Conservation (phyloP, 345 rosid species). For the Moricandia moricandioides region DNA sequence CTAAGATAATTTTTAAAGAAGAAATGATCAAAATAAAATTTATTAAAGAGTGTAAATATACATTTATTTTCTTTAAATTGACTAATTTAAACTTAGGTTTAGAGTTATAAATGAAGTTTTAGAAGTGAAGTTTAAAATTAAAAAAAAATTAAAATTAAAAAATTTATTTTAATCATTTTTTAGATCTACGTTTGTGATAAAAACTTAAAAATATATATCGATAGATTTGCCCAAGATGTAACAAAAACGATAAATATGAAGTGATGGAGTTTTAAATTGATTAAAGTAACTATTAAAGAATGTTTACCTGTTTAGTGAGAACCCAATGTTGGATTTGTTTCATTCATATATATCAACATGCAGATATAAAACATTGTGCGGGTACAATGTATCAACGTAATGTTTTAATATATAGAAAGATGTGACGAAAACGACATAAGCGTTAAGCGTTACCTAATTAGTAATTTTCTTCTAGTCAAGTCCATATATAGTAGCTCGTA, state of each 20-base stretch:
- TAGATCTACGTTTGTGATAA: too few relatives aligned
- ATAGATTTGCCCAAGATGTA: too few relatives aligned
- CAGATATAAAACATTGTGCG: not conserved
- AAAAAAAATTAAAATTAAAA: too few relatives aligned
- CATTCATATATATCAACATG: not conserved
- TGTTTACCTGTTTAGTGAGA: conserved; percentile 8
- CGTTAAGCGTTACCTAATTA: not conserved
- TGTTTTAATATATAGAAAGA: not conserved
- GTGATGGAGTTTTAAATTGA: not conserved
- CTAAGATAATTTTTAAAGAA: too few relatives aligned
- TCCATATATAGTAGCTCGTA: conserved; percentile 11
- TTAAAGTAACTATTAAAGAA: not conserved
- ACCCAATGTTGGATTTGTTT: conserved; percentile 12
- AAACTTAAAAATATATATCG: too few relatives aligned
- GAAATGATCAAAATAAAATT: too few relatives aligned
- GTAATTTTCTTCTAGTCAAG: not conserved
- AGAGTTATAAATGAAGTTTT: too few relatives aligned
- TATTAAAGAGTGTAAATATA: too few relatives aligned
- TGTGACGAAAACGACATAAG: not conserved
- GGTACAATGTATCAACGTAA: conserved; percentile 23
- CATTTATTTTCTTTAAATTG: too few relatives aligned
- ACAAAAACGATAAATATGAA: not conserved
- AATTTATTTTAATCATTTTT: too few relatives aligned
- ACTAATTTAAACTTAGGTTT: too few relatives aligned
- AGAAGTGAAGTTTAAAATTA: too few relatives aligned